Conservation (phyloP, 2,329 filamentous ascomycete genomes). For the Dothistroma septosporum region DNA sequence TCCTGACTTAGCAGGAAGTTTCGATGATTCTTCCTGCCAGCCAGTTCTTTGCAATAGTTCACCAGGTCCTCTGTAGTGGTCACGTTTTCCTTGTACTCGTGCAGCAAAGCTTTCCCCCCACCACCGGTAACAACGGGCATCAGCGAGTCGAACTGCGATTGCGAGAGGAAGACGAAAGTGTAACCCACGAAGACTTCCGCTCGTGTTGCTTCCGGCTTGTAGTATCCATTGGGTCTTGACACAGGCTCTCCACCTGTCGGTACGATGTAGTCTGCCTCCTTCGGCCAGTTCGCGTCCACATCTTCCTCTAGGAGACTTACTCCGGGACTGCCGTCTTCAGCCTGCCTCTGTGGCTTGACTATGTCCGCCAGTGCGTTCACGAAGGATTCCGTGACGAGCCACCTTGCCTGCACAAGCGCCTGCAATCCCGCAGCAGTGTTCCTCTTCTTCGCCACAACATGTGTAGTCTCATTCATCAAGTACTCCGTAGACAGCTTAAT, state of each 20-base stretch:
- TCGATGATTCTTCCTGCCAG: conserved; percentile 64
- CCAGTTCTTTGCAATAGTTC: conserved; percentile 67
- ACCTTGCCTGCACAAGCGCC: conserved; percentile 74
- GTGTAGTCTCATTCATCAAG: conserved; percentile 67
- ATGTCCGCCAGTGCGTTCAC: conserved; percentile 66
- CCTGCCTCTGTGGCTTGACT: conserved; percentile 38
- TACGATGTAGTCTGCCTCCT: conserved; percentile 67
- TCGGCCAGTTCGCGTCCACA: conserved; percentile 75
- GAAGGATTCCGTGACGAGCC: conserved; percentile 70
- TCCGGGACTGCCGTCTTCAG: conserved; percentile 22
- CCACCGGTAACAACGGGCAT: conserved; percentile 71
- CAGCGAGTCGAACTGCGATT: conserved; percentile 70
- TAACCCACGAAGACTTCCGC: conserved; percentile 76
- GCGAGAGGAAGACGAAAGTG: conserved; percentile 81
- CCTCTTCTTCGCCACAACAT: conserved; percentile 82
- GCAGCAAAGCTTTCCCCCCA: conserved; percentile 74
- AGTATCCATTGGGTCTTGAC: conserved; percentile 57
- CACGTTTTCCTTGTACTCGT: conserved; percentile 56
- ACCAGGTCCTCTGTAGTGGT: conserved; percentile 68
- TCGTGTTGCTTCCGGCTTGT: conserved; percentile 64
- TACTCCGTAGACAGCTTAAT: conserved; percentile 80
- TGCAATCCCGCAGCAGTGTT: conserved; percentile 86
- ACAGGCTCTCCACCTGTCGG: conserved; percentile 71
- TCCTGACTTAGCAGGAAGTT: conserved; percentile 30
- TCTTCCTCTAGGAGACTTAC: conserved; percentile 63